phyloP scores from a whole-genome alignment of 2,329 filamentous ascomycete species.

The Neofusicoccum kwambonambiense region DNA sequence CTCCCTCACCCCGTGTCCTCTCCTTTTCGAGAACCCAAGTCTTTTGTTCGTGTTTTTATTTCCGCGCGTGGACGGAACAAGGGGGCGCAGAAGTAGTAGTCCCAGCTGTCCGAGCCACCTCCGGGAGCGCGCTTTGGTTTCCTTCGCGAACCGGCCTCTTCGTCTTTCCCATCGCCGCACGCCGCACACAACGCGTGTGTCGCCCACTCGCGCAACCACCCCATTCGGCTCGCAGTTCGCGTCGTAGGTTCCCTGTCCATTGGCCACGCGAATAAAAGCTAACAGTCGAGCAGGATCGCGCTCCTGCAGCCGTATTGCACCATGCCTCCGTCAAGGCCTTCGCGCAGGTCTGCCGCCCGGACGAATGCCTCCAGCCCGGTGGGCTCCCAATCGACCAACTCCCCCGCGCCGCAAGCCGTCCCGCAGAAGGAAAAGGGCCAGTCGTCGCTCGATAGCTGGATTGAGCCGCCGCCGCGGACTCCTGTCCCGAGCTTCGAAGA shows the following conservation, averaged over 20 bases:
- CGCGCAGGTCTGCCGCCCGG: conserved; percentile 31
- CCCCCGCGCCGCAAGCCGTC: conserved; percentile 25
- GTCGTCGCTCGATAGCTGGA: conserved; percentile 49
- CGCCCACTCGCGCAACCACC: conserved; percentile 15
- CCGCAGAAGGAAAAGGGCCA: conserved; percentile 35
- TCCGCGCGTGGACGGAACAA: background rate
- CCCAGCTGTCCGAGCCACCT: conserved; percentile 9
- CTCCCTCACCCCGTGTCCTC: background rate
- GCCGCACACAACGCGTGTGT: conserved; percentile 16
- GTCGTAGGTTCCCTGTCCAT: conserved; percentile 10
- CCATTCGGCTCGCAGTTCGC: conserved; percentile 15
- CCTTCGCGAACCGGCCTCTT: conserved; percentile 17
- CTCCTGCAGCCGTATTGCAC: conserved; percentile 14
- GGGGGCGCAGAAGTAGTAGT: conserved; percentile 12
- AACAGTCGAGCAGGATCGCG: conserved; percentile 17
- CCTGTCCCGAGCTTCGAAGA: conserved; percentile 73
- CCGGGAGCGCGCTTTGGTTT: conserved; percentile 12
- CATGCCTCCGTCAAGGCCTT: conserved; percentile 37
- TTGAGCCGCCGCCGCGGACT: conserved; percentile 56
- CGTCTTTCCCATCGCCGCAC: background rate
- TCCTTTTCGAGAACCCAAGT: background rate
- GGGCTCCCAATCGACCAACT: conserved; percentile 25
- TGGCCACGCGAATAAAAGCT: background rate
- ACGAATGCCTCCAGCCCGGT: conserved; percentile 7
- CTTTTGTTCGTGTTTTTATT: background rate